Evolutionary conservation across 2,329 filamentous ascomycete genomes (phyloP), one percentile per base, ranked within the genome.

Genomic region (Rachicladosporium sp.): DNA sequence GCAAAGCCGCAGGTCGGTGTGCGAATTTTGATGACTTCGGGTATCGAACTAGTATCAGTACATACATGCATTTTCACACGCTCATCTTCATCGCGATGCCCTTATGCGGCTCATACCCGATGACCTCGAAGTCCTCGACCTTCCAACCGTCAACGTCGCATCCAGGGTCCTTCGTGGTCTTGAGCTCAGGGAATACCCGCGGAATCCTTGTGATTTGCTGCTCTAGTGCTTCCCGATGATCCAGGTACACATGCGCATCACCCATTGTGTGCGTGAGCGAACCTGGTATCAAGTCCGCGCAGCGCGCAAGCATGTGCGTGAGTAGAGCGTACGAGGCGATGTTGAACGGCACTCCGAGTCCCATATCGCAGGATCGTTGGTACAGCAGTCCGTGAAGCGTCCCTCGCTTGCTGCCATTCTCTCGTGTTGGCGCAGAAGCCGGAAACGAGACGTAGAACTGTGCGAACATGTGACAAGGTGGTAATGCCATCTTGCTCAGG

Each of bases 31-130:
- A 27, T 27, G 23, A 27, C 23, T 27, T 27, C 7, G 23, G 5
- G 23, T 27, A 27, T 27, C 23, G 7, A 8, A 27, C 23, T 27
- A 27, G 23, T 27, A 27, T 27, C 7, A 27, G 23, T 27, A 27
- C 23, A 27, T 27, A 8, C 7, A 8, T 7, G 23, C 7, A 8
- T 30, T 6, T 23, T 49, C 40, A 56, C 15, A 96, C 89, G 56
- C 85, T 93, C 91, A 98, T 98, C 68, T 96, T 95, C 91, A 98
- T 98, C 33, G 83, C 74, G 65, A 98, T 93, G 4, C 74, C 74
- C 67, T 88, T 89, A 61, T 95, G 86, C 41, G 91, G 89, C 36
- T 88, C 76, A 60, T 98, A 98, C 1, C 82, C 88, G 54, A 83
- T 71, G 4, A 98, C 74, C 43, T 82, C 78, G 59, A 98, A 89